Base-by-base conservation (phyloP, 148 eudicot species). In the Linanthus parryae region DNA sequence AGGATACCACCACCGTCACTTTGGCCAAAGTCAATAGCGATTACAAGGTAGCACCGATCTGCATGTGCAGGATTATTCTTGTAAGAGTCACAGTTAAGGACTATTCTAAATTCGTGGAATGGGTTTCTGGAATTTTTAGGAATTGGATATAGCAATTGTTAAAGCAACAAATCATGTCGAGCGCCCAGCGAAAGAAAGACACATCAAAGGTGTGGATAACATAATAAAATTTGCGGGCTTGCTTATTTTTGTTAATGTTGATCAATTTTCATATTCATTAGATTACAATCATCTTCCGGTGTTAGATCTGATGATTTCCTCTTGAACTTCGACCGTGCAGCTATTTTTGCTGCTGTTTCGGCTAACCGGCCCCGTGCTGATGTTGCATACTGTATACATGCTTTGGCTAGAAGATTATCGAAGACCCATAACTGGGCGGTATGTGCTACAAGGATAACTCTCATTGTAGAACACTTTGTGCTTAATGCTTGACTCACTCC, bases 381-480 rank as follows among this genome's bases (percentile, higher is more conserved):
- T 68, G 94, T 87, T 57, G 98, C 90, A 2, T 92, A 92, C 62
- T 87, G 96, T 73, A 83, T 92, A 46, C 90, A 92, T 70, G 96
- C 94, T 59, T 84, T 92, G 62, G 81, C 87, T 14, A 75, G 83
- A 68, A 79, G 98, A 66, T 66, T 92, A 48, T 65, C 94, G 7
- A 92, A 75, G 73, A 92, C 98, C 25, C 89, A 73, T 71, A 92
- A 92, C 55, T 87, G 98, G 98, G 98, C 96, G 63, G 96, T 87
- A 84, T 58, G 81, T 48, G 16, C 34, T 62, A 28, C 12, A 15
- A n/a, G n/a, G n/a, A n/a, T n/a, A n/a, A n/a, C n/a, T n/a, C n/a
- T n/a, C n/a, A n/a, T n/a, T n/a, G n/a, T n/a, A n/a, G n/a, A n/a
- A n/a, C n/a, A n/a, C n/a, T n/a, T n/a, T n/a, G n/a, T n/a, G n/a